Percentiles rank a stretch among this genome's conserved stretches.
Evolutionary conservation across 495 filamentous ascomycete genomes (phyloP).

Genomic region (Trichoderma reesei): DNA sequence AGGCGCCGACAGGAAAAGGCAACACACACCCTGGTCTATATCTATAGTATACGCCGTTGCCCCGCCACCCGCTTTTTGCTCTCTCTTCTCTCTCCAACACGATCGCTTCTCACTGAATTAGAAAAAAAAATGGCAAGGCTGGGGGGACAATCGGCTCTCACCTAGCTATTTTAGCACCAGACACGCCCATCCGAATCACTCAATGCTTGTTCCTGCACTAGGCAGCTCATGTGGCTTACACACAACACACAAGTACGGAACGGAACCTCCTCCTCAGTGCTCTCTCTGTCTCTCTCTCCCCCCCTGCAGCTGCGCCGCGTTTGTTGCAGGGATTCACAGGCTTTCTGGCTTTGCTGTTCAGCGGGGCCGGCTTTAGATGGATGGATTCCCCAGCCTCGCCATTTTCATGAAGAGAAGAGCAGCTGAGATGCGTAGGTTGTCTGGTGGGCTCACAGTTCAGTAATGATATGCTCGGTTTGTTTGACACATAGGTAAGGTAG

Average conservation of each 20-base stretch:
- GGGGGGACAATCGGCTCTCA: constrained; percentile 12
- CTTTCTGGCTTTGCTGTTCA: background rate
- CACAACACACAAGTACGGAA: too few species aligned
- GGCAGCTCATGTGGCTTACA: constrained; percentile 8
- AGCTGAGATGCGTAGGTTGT: too few species aligned
- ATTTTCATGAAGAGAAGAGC: background rate
- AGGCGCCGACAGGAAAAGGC: too few species aligned
- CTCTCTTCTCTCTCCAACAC: too few species aligned
- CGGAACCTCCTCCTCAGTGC: too few species aligned
- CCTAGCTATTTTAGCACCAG: too few species aligned
- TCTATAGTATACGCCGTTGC: constrained; percentile 26
- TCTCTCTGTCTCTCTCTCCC: too few species aligned
- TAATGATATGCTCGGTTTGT: too few species aligned
- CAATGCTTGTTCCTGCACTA: background rate
- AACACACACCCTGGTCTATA: background rate
- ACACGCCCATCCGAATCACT: too few species aligned
- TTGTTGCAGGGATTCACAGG: background rate
- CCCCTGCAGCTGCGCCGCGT: background rate
- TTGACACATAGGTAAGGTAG: background rate
- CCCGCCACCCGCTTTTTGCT: constrained; percentile 28
- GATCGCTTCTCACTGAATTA: background rate
- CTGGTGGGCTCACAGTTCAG: too few species aligned
- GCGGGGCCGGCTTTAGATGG: background rate
- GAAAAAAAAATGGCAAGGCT: constrained; percentile 38
- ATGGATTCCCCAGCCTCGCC: background rate